A percentile compares a stretch with the other conserved stretches of the same genome.
Evolutionary conservation across 352 stramenopile species (phyloP).

Genomic region (Discostella stelligera): DNA sequence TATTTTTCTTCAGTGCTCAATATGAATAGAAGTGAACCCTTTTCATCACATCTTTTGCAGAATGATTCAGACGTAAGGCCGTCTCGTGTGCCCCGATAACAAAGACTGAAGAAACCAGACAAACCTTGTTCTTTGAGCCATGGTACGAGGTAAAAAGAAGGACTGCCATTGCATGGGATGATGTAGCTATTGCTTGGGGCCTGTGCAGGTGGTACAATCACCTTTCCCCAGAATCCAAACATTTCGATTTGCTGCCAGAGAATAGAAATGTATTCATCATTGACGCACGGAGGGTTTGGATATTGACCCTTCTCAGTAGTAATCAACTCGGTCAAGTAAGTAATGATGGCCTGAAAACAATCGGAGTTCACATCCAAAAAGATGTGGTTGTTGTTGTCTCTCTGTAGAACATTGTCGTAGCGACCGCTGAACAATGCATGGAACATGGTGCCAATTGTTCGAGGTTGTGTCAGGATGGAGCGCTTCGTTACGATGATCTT

Average conservation of each 20-base stretch:
- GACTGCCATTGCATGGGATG: too few species aligned
- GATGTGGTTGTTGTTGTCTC: constrained; percentile 21
- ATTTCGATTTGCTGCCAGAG: not conserved
- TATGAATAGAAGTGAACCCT: too few species aligned
- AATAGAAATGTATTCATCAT: constrained; percentile 6
- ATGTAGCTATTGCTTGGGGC: too few species aligned
- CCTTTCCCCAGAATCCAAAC: not conserved
- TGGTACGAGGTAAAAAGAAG: too few species aligned
- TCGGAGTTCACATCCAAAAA: constrained; percentile 31
- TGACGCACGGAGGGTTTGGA: not conserved
- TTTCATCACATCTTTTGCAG: too few species aligned
- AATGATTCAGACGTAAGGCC: too few species aligned
- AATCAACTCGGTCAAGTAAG: not conserved
- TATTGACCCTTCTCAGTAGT: constrained; percentile 14
- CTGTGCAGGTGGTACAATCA: too few species aligned
- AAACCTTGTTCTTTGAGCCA: too few species aligned
- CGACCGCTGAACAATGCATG: constrained; percentile 43
- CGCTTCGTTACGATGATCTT: constrained; percentile 29
- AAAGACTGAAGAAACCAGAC: too few species aligned
- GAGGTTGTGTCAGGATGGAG: constrained; percentile 22
- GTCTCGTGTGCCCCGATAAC: too few species aligned
- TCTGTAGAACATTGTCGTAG: constrained; percentile 28
- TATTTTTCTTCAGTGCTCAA: too few species aligned
- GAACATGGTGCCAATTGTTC: constrained; percentile 23
- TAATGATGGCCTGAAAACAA: constrained; percentile 22